Evolutionary conservation across 768 basidiomycete species (phyloP).

Genomic region (Crepidotus variabilis): DNA sequence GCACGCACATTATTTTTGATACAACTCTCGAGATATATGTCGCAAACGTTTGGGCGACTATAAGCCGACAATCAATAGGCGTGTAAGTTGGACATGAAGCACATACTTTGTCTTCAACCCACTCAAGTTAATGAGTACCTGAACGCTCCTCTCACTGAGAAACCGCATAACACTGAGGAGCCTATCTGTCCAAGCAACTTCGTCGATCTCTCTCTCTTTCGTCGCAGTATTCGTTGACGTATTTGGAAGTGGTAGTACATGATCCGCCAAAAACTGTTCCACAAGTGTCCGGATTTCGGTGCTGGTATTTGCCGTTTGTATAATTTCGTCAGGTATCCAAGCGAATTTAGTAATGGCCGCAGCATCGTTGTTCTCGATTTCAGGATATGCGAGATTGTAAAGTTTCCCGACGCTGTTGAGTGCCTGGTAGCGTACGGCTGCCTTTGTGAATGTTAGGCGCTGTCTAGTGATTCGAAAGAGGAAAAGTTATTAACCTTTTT

Average conservation of each 20-base stretch:
- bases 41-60: conserved; percentile 69
- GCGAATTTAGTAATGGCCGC: conserved; percentile 76
- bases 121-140: conserved; percentile 55
- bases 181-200: conserved; percentile 81
- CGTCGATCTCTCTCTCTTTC: conserved; percentile 61
- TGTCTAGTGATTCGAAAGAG: not conserved
- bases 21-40: conserved; percentile 69
- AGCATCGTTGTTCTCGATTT: conserved; percentile 86
- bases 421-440: conserved; percentile 69
- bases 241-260: conserved; percentile 77
- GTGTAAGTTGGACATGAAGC: not conserved
- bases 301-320: conserved; percentile 49
- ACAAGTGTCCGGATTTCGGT: conserved; percentile 61
- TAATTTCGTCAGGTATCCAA: conserved; percentile 85
- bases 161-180: conserved; percentile 69
- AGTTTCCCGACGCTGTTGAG: conserved; percentile 72
- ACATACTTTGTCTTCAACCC: conserved; percentile 63
- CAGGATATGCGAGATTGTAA: conserved; percentile 78
- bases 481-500: conserved; percentile 62
- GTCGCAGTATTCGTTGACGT: conserved; percentile 38
- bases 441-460: conserved; percentile 27
- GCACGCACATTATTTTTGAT: conserved; percentile 82
- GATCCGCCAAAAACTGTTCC: conserved; percentile 67
- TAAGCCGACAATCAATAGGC: conserved; percentile 1
- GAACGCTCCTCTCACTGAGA: conserved; percentile 57